Conservation (phyloP, 140 eudicot species). For the Erigeron philadelphicus region DNA sequence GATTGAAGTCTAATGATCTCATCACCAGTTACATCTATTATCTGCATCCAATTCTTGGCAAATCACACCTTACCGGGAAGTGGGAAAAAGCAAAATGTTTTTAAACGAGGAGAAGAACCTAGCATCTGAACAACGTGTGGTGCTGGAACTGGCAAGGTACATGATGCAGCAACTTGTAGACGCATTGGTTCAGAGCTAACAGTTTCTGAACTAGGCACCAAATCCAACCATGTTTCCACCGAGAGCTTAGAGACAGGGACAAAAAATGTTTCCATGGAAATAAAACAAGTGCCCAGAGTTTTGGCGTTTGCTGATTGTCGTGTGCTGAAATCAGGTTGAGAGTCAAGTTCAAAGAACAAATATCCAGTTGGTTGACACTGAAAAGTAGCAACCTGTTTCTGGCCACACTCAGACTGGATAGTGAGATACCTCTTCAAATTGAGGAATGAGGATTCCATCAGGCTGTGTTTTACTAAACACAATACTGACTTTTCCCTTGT, state of each 20-base stretch:
- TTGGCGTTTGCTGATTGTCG: slow-evolving; percentile 29
- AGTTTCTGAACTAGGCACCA: slow-evolving; percentile 40
- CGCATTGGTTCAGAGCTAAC: slow-evolving; percentile 40
- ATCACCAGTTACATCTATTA: slow-evolving; percentile 58
- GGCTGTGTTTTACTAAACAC: slow-evolving; percentile 64
- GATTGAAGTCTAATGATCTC: slow-evolving; percentile 58
- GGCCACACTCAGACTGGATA: slow-evolving; percentile 60
- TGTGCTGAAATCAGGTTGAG: slow-evolving; percentile 2
- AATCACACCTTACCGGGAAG: slow-evolving; percentile 38
- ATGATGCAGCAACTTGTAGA: slow-evolving; percentile 67
- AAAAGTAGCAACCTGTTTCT: slow-evolving; percentile 75
- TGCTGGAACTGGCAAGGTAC: slow-evolving; percentile 54
- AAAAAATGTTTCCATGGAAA: slow-evolving; percentile 54
- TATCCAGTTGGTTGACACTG: slow-evolving; percentile 69
- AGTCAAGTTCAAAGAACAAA: slow-evolving; percentile 52
- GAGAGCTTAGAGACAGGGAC: slow-evolving; percentile 48
- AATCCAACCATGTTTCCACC: slow-evolving; percentile 73
- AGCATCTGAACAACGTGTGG: slow-evolving; percentile 54
- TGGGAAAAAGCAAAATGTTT: slow-evolving; percentile 45
- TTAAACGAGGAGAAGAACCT: slow-evolving; percentile 38
- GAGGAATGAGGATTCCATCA: slow-evolving; percentile 64
- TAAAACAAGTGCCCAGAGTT: slow-evolving; percentile 51
- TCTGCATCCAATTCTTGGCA: slow-evolving; percentile 45
- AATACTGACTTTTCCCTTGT: slow-evolving; percentile 52
- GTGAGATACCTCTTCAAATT: slow-evolving; percentile 53